Evolutionary conservation across 352 stramenopile genomes (phyloP).

Genomic region (Globisporangium acanthophoron): DNA sequence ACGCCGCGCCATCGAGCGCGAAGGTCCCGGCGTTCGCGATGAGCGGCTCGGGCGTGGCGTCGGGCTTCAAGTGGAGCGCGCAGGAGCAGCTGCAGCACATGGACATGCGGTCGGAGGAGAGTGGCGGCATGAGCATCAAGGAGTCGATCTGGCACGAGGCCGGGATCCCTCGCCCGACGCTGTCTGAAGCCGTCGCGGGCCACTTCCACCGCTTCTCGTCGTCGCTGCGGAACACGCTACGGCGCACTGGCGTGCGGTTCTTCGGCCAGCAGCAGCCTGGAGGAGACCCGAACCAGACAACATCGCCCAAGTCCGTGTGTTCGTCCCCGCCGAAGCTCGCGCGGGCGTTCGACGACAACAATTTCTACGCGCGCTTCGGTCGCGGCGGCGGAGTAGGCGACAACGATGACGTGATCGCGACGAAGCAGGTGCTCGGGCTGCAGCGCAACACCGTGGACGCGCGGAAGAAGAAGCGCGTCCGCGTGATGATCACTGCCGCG

Average conservation of each 20-base stretch:
- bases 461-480: slow-evolving; percentile 10
- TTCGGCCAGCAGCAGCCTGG: slow-evolving; percentile 6
- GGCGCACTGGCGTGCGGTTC: slow-evolving; percentile 21
- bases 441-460: slow-evolving; percentile 6
- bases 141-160: slow-evolving; percentile 27
- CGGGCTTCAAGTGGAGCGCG: slow-evolving; percentile 12
- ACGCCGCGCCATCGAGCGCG: slow-evolving; percentile 5
- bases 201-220: slow-evolving; percentile 36
- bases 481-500: slow-evolving; percentile 17
- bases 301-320: slow-evolving; percentile 41
- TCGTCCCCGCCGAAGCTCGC: slow-evolving; percentile 29
- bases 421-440: slow-evolving; percentile 7
- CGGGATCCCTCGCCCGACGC: slow-evolving; percentile 8
- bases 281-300: slow-evolving; percentile 10
- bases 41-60: slow-evolving; percentile 1
- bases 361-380: slow-evolving; percentile 31
- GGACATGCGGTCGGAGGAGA: slow-evolving; percentile 14
- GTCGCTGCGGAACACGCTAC: slow-evolving; percentile 33
- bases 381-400: slow-evolving; percentile 22
- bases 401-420: slow-evolving; percentile 16
- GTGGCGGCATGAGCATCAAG: slow-evolving; percentile 22
- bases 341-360: slow-evolving; percentile 34
- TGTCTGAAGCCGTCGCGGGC: slow-evolving; percentile 16
- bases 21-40: not conserved
- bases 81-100: slow-evolving; percentile 8